Conservation (phyloP, 2,329 filamentous ascomycete genomes). For the Aureobasidium sp. region DNA sequence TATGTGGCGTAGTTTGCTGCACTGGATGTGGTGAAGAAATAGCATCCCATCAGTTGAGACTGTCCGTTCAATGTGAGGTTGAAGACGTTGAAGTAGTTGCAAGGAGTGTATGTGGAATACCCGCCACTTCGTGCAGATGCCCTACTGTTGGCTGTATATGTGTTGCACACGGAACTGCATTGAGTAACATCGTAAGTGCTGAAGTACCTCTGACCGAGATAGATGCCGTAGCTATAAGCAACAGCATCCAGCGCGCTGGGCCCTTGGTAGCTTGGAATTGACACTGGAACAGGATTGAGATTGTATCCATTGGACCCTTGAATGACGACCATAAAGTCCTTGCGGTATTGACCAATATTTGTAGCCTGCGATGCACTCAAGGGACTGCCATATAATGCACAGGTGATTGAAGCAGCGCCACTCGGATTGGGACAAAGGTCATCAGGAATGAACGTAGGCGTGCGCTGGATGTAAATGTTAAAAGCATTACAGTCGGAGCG, state of each 20-base stretch:
- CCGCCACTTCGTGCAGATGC: conserved; percentile 3
- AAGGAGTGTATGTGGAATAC: conserved; percentile 22
- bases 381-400: conserved; percentile 22
- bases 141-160: conserved; percentile 14
- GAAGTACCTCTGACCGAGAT: conserved; percentile 18
- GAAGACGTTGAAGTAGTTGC: conserved; percentile 26
- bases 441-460: conserved; percentile 25
- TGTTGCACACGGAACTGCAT: conserved; percentile 19
- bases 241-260: conserved; percentile 21
- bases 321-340: conserved; percentile 33
- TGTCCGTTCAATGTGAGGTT: conserved; percentile 24
- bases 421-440: conserved; percentile 23
- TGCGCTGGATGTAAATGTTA: conserved; percentile 27
- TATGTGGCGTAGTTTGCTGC: conserved; percentile 18
- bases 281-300: conserved; percentile 18
- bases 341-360: conserved; percentile 31
- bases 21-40: conserved; percentile 21
- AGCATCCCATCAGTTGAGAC: conserved; percentile 21
- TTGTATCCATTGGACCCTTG: conserved; percentile 25
- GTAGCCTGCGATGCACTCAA: conserved; percentile 26
- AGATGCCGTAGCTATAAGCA: conserved; percentile 5
- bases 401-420: conserved; percentile 16
- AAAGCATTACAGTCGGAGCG: conserved; percentile 26
- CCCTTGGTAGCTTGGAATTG: conserved; percentile 21
- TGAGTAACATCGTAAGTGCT: conserved; percentile 16